These are phyloP conservation scores for Aspergillus saccharolyticus DNA, from an alignment of 495 filamentous ascomycete species.

Conservation along the genomic window DNA sequence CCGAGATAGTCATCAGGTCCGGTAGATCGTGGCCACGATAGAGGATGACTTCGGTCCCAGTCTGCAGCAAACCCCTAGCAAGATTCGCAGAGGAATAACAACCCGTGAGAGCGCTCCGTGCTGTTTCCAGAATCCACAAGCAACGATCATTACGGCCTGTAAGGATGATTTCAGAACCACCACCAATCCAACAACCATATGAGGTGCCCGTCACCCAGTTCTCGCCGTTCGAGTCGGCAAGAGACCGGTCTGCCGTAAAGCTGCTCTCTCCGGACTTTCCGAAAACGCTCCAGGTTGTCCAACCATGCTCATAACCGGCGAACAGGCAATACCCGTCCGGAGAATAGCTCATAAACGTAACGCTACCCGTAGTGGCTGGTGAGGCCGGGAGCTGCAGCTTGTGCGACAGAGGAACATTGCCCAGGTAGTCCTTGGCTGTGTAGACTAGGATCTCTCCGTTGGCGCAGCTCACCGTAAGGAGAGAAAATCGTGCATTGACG, in stretches of 20 bases:
- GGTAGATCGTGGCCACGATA: conserved; percentile 91
- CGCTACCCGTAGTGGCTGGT: conserved; percentile 53
- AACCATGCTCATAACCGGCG: conserved; percentile 86
- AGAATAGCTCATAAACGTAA: conserved; percentile 80
- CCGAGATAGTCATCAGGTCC: conserved; percentile 83
- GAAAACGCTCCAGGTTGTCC: conserved; percentile 96
- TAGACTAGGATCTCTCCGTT: conserved; percentile 82
- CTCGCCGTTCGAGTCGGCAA: conserved; percentile 65
- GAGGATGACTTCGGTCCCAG: conserved; percentile 76
- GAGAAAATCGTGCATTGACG: conserved; percentile 90
- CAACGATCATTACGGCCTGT: conserved; percentile 63
- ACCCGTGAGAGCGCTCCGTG: conserved; percentile 81
- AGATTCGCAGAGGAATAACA: conserved; percentile 90
- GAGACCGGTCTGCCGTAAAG: conserved; percentile 61
- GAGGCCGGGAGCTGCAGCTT: conserved; percentile 63
- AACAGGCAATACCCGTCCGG: conserved; percentile 97
- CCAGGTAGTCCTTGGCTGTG: conserved; percentile 84
- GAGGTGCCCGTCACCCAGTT: conserved; percentile 72
- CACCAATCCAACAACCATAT: conserved; percentile 78
- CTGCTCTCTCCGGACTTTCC: conserved; percentile 81
- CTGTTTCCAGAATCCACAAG: conserved; percentile 86
- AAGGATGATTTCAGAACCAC: conserved; percentile 79
- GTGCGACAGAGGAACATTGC: conserved; percentile 90
- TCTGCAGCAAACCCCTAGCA: conserved; percentile 81
- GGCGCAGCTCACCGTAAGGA: conserved; percentile 80